phyloP scores from a whole-genome alignment of 176 grass and related monocot genomes.

The Carex myosuroides region DNA sequence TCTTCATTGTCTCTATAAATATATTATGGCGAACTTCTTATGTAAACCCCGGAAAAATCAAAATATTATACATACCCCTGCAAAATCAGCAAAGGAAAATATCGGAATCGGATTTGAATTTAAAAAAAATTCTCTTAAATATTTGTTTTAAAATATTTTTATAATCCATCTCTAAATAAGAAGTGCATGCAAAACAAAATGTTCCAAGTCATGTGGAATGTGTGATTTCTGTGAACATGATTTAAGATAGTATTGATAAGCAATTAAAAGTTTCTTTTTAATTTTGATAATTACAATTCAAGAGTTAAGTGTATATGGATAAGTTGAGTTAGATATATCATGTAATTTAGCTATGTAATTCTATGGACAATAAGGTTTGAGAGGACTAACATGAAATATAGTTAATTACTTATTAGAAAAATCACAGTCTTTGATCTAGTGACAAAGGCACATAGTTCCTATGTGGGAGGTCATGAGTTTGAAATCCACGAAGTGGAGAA shows the following conservation, averaged over 20 bases:
- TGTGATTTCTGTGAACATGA: background rate
- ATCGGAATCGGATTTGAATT: background rate
- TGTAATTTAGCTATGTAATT: background rate
- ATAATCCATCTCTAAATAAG: no score
- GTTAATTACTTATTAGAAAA: no score
- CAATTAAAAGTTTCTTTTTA: background rate
- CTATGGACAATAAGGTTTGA: background rate
- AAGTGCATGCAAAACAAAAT: no score
- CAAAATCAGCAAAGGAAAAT: background rate
- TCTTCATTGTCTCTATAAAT: background rate
- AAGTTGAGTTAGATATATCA: background rate
- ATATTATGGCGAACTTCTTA: background rate
- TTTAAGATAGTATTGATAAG: background rate
- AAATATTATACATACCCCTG: background rate
- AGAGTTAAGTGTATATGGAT: background rate
- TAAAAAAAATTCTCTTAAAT: no score
- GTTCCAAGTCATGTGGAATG: background rate
- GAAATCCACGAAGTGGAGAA: no score
- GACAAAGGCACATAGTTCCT: no score
- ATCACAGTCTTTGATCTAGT: no score
- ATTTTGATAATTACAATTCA: background rate
- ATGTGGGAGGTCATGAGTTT: no score
- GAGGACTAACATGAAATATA: background rate
- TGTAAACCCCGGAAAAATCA: background rate
- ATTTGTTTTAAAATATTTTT: no score